A percentile compares a stretch with the other conserved stretches of the same genome.
These are phyloP conservation scores for Penicillium desertorum DNA, from an alignment of 495 filamentous ascomycete genomes.

Conservation along the genomic window DNA sequence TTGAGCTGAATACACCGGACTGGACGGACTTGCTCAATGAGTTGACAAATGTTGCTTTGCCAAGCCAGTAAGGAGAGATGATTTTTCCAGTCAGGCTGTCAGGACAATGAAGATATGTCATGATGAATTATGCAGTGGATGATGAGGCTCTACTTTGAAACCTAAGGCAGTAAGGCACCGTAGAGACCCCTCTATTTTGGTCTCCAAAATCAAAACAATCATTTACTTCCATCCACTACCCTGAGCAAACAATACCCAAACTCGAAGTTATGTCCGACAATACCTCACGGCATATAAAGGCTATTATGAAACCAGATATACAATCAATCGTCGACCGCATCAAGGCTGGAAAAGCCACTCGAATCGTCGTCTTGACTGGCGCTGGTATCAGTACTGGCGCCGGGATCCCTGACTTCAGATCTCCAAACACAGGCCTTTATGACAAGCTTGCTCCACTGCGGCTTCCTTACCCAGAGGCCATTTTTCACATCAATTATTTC, in stretches of 20 bases:
- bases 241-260: neutral
- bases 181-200: neutral
- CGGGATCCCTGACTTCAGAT: constrained; percentile 77
- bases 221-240: neutral
- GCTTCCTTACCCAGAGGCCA: constrained; percentile 69
- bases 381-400: constrained; percentile 54
- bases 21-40: constrained; percentile 40
- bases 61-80: constrained; percentile 9
- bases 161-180: neutral
- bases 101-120: neutral
- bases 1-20: constrained; percentile 26
- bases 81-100: neutral
- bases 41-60: constrained; percentile 25
- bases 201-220: neutral
- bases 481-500: constrained; percentile 82
- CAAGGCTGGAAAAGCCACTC: constrained; percentile 17
- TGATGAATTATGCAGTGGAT: neutral
- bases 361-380: constrained; percentile 29
- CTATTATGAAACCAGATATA: constrained; percentile 4
- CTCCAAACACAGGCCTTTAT: constrained; percentile 75
- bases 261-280: neutral
- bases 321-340: constrained; percentile 21
- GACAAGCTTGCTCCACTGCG: constrained; percentile 74
- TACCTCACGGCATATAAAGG: neutral
- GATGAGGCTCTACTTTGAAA: constrained; percentile 6